Conservation (phyloP, 257 asterid genomes). For the Jacaranda copaia region DNA sequence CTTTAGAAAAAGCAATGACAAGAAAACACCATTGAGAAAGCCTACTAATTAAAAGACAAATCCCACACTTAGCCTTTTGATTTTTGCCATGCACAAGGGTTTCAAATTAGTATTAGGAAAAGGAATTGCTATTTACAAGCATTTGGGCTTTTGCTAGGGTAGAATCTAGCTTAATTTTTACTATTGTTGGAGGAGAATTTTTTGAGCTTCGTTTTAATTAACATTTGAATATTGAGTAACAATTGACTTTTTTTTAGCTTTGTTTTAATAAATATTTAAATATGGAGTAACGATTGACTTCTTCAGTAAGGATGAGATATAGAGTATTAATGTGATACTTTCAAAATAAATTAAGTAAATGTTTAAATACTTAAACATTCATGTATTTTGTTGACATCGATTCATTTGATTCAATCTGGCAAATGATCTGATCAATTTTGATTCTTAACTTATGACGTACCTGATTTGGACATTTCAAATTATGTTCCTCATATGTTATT, state of each 20-base stretch:
- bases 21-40: constrained; percentile 37
- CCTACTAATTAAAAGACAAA: constrained; percentile 23
- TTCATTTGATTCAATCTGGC: too few relatives aligned
- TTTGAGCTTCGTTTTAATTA: not conserved
- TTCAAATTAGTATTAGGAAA: not conserved
- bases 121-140: not conserved
- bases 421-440: too few relatives aligned
- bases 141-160: constrained; percentile 29
- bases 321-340: too few relatives aligned
- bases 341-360: too few relatives aligned
- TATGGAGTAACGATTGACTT: not conserved
- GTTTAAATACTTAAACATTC: too few relatives aligned
- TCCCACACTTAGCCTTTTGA: constrained; percentile 4
- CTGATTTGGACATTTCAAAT: too few relatives aligned
- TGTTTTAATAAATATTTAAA: not conserved
- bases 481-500: too few relatives aligned
- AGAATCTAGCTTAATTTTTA: constrained; percentile 24
- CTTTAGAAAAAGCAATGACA: constrained; percentile 39
- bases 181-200: not conserved
- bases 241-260: not conserved
- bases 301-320: too few relatives aligned
- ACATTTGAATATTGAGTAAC: not conserved
- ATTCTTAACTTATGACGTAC: too few relatives aligned
- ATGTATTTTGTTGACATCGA: too few relatives aligned
- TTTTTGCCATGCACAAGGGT: not conserved